A percentile compares a stretch with the other conserved stretches of the same genome.
Conservation (phyloP, 495 filamentous ascomycete species). For the Penicillium coprophilum region DNA sequence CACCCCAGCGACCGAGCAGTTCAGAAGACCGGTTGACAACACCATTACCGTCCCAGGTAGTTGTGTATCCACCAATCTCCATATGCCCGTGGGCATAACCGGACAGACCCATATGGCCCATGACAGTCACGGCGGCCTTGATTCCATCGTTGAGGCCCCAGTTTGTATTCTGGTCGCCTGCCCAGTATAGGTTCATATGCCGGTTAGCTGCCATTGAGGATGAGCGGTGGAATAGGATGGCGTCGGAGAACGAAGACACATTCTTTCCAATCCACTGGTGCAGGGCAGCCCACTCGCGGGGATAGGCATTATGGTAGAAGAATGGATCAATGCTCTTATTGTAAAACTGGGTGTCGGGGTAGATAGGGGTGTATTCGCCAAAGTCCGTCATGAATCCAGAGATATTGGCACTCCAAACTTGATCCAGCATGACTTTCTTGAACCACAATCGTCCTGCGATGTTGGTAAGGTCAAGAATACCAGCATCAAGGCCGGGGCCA, state of each 20-base stretch:
- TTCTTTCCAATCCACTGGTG: conserved; percentile 23
- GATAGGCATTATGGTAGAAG: conserved; percentile 28
- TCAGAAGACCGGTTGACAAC: conserved; percentile 28
- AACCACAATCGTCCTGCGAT: conserved; percentile 23
- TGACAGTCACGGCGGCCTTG: conserved; percentile 27
- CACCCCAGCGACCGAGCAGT: conserved; percentile 28
- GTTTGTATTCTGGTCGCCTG: conserved; percentile 26
- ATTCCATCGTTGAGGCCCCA: conserved; percentile 32
- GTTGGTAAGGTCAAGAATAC: conserved; percentile 29
- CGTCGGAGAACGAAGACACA: conserved; percentile 20
- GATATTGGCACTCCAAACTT: conserved; percentile 28
- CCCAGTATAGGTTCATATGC: conserved; percentile 31
- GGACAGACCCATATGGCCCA: conserved; percentile 30
- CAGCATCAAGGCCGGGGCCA: conserved; percentile 25
- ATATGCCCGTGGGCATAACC: conserved; percentile 27
- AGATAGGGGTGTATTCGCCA: conserved; percentile 27
- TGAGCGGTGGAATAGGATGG: conserved; percentile 27
- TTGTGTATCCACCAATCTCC: conserved; percentile 30
- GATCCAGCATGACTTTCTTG: conserved; percentile 20
- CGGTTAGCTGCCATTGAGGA: conserved; percentile 23
- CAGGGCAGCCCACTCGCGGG: conserved; percentile 26
- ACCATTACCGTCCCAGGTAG: conserved; percentile 19
- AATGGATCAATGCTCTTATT: conserved; percentile 24
- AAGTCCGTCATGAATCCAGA: conserved; percentile 31
- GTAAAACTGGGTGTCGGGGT: conserved; percentile 19